Evolutionary conservation across 768 basidiomycete genomes (phyloP), one percentile per base, ranked within the genome.

Genomic region (Hygrocybe punicea): DNA sequence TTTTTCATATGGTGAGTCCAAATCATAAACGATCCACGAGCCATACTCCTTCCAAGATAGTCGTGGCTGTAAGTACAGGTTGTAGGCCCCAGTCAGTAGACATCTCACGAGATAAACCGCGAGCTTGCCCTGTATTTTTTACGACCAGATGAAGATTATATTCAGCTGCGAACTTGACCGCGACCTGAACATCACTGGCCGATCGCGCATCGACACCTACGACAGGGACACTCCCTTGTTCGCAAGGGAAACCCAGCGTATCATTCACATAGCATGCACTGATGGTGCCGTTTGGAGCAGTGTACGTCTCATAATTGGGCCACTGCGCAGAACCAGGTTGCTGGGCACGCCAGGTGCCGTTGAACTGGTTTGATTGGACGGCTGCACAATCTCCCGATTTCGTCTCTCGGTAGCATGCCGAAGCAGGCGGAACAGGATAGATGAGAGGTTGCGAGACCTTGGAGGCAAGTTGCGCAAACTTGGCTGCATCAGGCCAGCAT

Each of bases 241-340:
- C 63, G 56, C 80, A 82, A 6, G 75, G 71, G n/a, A 70, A 47
- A 2, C 73, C 75, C 1, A 77, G 61, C 0, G 69, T 65, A 0
- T 74, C 76, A 55, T 83, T 75, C 42, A 82, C 56, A 35, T 80
- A 82, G 73, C 83, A 86, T 1, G 72, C 75, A 58, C 76, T 75
- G 47, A 81, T 77, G 46, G 77, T 81, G 29, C 76, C 79, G 61
- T 80, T 81, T 21, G 40, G 59, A 17, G 69, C 75, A 2, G 66
- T 60, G 56, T 62, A 75, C 33, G 63, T 70, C 61, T 70, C 74
- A 35, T 57, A 71, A 36, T 74, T 73, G 5, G 65, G 53, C 4
- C 42, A 17, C 50, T 80, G 70, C 69, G 77, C 70, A 2, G 74
- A 69, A 0, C 79, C 79, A 11, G 78, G 63, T 34, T 72, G 70